Evolutionary conservation across 495 filamentous ascomycete species (phyloP).

Genomic region (Aspergillus egyptiacus): DNA sequence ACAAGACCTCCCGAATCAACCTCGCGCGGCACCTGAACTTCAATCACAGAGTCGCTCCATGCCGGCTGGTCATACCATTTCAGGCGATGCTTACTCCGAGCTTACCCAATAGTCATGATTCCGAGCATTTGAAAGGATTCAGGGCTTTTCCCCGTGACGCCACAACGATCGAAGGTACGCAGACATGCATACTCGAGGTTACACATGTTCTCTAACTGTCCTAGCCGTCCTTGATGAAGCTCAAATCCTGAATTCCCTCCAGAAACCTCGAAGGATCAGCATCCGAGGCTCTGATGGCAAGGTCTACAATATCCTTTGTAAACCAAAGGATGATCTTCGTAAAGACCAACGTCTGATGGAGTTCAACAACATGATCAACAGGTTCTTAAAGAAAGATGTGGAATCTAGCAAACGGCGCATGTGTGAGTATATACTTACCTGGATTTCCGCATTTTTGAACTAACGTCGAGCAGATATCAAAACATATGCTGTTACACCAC

Average conservation of each 20-base stretch:
- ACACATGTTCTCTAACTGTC: slow-evolving; percentile 26
- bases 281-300: slow-evolving; percentile 84
- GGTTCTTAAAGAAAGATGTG: slow-evolving; percentile 81
- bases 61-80: slow-evolving; percentile 77
- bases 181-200: not conserved
- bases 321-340: slow-evolving; percentile 94
- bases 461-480: slow-evolving; percentile 64
- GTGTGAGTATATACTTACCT: slow-evolving; percentile 36
- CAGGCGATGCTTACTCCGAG: slow-evolving; percentile 78
- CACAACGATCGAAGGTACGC: slow-evolving; percentile 51
- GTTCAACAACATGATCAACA: slow-evolving; percentile 96
- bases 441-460: not conserved
- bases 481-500: slow-evolving; percentile 90
- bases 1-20: slow-evolving; percentile 63
- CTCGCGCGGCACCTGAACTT: slow-evolving; percentile 72
- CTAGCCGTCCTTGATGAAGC: slow-evolving; percentile 74
- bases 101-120: slow-evolving; percentile 68
- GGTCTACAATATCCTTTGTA: slow-evolving; percentile 84
- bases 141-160: slow-evolving; percentile 69
- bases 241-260: slow-evolving; percentile 81
- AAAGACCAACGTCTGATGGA: slow-evolving; percentile 99
- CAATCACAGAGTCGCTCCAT: slow-evolving; percentile 76
- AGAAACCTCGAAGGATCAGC: slow-evolving; percentile 85
- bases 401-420: slow-evolving; percentile 80
- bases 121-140: slow-evolving; percentile 62